Evolutionary conservation across 768 basidiomycete genomes (phyloP), one percentile per base, ranked within the genome.

Genomic region (Strobilomyces dryophilus): DNA sequence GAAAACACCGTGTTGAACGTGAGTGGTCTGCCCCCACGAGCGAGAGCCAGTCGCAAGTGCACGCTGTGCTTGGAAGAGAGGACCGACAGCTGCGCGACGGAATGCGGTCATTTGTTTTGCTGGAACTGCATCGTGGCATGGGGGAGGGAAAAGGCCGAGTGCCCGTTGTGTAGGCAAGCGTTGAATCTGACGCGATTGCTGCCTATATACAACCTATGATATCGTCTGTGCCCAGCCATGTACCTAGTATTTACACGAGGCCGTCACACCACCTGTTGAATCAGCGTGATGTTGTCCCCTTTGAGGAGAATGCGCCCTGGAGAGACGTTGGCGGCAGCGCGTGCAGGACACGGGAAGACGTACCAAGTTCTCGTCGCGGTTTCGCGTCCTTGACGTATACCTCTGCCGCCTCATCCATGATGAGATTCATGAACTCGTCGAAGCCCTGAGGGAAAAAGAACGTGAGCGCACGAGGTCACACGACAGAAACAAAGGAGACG

Each of bases 341-440:
- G 47, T 0, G 50, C 14, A 21, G 17, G 18, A 54, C 48, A 46
- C 47, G 20, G n/a, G 39, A 43, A 39, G 10, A 71, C 82, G 51
- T 58, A 93, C 94, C 95, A 37, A 98, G 76, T 56, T 92, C 84
- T 71, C 84, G 75, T 62, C 88, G 78, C 42, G 92, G 89, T 72
- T 94, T 90, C 49, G 82, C 85, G 55, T 92, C 92, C 68, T 93
- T 92, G 45, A 94, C 84, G 65, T 83, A 95, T 11, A 97, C 86
- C 70, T 99, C 95, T 47, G 83, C 81, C 41, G 95, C 92, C 45
- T 97, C 91, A 61, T 99, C 95, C 21, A 99, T 74, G 34, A 98
- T 91, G 29, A 99, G 74, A 67, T 99, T 99, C 95, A 99, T 99
- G 74, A 98, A 99, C 71, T 99, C 95, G 67, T 99, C 95, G 63